These are phyloP conservation scores for Dipodascopsis uninucleata DNA, from an alignment of 805 yeast species.

Conservation along the genomic window DNA sequence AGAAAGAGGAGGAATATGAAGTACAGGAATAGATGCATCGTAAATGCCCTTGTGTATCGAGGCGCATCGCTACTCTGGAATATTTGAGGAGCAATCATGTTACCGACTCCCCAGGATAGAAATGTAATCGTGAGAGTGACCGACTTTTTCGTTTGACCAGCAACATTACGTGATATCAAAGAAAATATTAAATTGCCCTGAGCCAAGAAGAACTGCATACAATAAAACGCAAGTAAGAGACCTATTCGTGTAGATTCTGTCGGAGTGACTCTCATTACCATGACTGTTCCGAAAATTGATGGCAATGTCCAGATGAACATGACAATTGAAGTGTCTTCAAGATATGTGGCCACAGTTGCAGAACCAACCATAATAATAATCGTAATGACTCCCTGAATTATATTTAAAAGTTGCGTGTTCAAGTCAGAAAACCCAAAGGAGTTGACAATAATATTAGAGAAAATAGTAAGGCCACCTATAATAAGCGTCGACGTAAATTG, in stretches of 20 bases:
- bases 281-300: too few relatives aligned
- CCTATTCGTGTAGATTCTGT: too few relatives aligned
- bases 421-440: conserved; percentile 42
- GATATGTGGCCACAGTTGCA: neutral
- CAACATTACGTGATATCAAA: too few relatives aligned
- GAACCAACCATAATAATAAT: neutral
- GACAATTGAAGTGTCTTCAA: neutral
- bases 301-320: neutral
- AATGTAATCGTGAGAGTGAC: conserved; percentile 56
- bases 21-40: too few relatives aligned
- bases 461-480: conserved; percentile 56
- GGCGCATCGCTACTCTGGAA: conserved; percentile 53
- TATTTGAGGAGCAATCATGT: conserved; percentile 63
- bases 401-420: neutral
- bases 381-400: neutral
- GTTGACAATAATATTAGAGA: conserved; percentile 44
- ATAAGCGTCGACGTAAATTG: too few relatives aligned
- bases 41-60: too few relatives aligned
- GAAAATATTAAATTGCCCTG: conserved; percentile 41
- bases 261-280: neutral
- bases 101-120: conserved; percentile 65
- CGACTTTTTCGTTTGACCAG: conserved; percentile 73
- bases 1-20: too few relatives aligned
- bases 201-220: too few relatives aligned
- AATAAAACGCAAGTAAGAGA: too few relatives aligned